Percentiles rank a stretch among this genome's conserved stretches.
These are phyloP conservation scores for Bothriochloa decipiens DNA, from an alignment of 176 grass and related monocot genomes.

Conservation along the genomic window DNA sequence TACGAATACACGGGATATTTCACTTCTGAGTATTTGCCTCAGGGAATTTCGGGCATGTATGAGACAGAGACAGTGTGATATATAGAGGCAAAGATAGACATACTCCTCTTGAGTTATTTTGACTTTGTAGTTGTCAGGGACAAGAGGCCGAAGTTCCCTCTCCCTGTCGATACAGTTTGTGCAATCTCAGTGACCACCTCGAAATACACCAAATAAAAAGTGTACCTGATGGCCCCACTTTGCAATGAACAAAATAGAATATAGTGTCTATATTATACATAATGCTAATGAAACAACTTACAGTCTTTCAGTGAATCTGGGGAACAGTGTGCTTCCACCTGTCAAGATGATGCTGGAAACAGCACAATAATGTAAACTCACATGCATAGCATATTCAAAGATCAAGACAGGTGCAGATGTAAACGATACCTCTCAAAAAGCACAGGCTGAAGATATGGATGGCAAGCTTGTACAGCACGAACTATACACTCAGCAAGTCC, in stretches of 20 bases:
- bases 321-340: conserved; percentile 88
- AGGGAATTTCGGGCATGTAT: not conserved
- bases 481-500: conserved; percentile 95
- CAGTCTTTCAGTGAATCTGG: conserved; percentile 82
- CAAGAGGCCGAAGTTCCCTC: conserved; percentile 87
- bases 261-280: not conserved
- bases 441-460: conserved; percentile 81
- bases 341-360: conserved; percentile 91
- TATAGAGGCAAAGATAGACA: not conserved
- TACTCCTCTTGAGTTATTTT: conserved; percentile 95
- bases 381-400: conserved; percentile 11
- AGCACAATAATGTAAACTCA: conserved; percentile 27
- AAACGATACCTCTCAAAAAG: conserved; percentile 74
- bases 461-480: conserved; percentile 76
- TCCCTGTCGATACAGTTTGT: conserved; percentile 44
- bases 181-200: not conserved
- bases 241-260: not conserved
- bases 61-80: not conserved
- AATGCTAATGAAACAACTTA: conserved; percentile 49
- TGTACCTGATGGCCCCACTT: not conserved
- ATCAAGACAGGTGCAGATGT: not conserved
- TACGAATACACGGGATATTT: not conserved
- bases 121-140: conserved; percentile 72
- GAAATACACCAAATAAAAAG: conserved; percentile 6
- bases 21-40: not conserved